A percentile compares a stretch with the other conserved stretches of the same genome.
Conservation (phyloP, 805 yeast genomes). For the Citeromyces matritensis region DNA sequence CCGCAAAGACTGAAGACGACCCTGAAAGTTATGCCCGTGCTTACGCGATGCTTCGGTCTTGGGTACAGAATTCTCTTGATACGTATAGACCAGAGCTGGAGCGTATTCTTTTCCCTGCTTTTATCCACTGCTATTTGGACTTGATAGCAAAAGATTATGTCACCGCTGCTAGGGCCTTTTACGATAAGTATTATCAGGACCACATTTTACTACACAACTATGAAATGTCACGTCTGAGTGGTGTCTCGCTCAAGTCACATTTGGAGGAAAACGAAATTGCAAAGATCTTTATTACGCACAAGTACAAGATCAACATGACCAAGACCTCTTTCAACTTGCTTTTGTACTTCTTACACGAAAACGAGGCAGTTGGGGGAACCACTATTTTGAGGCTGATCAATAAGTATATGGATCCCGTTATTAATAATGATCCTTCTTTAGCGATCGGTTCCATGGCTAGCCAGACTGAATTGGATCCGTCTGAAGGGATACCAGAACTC, state of each 20-base stretch:
- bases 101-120: conserved; percentile 80
- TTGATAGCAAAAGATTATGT: conserved; percentile 50
- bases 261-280: conserved; percentile 74
- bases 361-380: conserved; percentile 85
- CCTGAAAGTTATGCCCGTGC: conserved; percentile 71
- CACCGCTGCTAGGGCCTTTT: conserved; percentile 56
- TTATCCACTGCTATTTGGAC: conserved; percentile 76
- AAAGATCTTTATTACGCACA: conserved; percentile 53
- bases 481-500: conserved; percentile 35
- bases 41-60: conserved; percentile 62
- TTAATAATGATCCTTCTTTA: conserved; percentile 17
- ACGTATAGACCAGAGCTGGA: conserved; percentile 80
- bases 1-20: conserved; percentile 25
- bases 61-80: conserved; percentile 88
- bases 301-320: conserved; percentile 63
- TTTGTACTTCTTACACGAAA: conserved; percentile 78
- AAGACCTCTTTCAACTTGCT: conserved; percentile 76
- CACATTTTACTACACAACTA: conserved; percentile 64
- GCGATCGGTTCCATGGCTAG: conserved; percentile 11
- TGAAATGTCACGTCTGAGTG: conserved; percentile 59
- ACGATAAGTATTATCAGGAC: conserved; percentile 58
- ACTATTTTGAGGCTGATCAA: conserved; percentile 75
- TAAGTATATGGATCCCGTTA: conserved; percentile 53
- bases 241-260: conserved; percentile 70
- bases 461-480: conserved; percentile 32